Base-by-base conservation (phyloP, 108 stramenopile species). In the Mediolabrus comicus region DNA sequence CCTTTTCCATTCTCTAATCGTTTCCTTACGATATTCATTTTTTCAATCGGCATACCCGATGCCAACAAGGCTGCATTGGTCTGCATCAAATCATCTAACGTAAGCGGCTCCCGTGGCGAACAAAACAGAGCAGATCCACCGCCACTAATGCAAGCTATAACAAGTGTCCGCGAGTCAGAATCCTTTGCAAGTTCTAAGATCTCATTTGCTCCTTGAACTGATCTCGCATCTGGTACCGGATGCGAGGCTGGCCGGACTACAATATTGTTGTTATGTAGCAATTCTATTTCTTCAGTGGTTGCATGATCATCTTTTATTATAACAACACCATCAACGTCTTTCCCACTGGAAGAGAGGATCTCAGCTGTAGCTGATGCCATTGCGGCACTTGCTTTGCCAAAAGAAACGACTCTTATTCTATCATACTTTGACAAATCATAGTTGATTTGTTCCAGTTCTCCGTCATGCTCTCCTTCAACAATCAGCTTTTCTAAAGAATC, bases 251-350 rank as follows among this genome's bases (percentile, higher is more conserved):
- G 62, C 46, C 74, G 77, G 3, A 90, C 74, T 7, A 62, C 54
- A 32, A 84, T 61, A 43, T 75, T 79, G 59, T 69, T 74, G n/a
- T 65, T 62, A 26, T 61, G 53, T 3, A 94, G 62, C n/a, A 52
- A 31, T 51, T 79, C 59, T n/a, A 75, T 49, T 70, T 90, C 90
- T 33, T 86, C 63, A 14, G 54, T 12, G 10, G 87, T 87, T 26
- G 84, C 91, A 79, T 95, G 93, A 59, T 78, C 89, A 71, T 95
- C 93, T 71, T 95, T 95, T 69, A 85, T 84, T 58, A 95, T 90
- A 5, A 87, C 86, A 12, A 87, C 61, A n/a, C 93, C 93, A 3
- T 68, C 77, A 19, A 85, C 19, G 29, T 31, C 39, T 49, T 17
- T 34, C 22, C 43, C 64, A 27, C 51, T 41, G 10, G 49, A 33